Evolutionary conservation across 192 early-diverging fungal species (phyloP).

Genomic region (Thamnidium elegans): DNA sequence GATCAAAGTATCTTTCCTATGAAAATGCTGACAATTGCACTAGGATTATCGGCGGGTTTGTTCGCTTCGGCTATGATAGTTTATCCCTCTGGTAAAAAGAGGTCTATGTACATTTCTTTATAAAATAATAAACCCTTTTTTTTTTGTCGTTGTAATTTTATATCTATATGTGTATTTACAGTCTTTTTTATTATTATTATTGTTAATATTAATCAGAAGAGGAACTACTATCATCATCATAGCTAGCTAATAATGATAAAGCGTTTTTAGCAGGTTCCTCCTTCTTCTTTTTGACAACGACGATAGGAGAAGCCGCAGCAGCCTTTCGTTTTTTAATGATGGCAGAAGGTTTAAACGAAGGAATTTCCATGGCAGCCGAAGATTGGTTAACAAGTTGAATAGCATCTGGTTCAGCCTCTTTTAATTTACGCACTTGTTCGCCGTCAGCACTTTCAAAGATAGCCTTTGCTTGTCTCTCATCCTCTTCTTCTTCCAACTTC

Average conservation of each 20-base stretch:
- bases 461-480: slow-evolving; percentile 63
- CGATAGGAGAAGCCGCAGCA: not conserved
- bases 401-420: slow-evolving; percentile 30
- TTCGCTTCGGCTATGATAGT: slow-evolving; percentile 33
- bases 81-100: slow-evolving; percentile 25
- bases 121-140: slow-evolving; percentile 3
- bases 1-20: slow-evolving; percentile 15
- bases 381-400: slow-evolving; percentile 31
- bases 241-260: slow-evolving; percentile 18
- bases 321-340: slow-evolving; percentile 10
- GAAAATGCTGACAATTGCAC: slow-evolving; percentile 26
- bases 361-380: slow-evolving; percentile 5
- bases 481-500: slow-evolving; percentile 52
- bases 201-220: slow-evolving; percentile 9
- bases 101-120: slow-evolving; percentile 32
- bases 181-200: not conserved
- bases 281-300: slow-evolving; percentile 16
- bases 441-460: slow-evolving; percentile 69
- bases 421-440: slow-evolving; percentile 57
- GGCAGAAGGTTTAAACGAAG: slow-evolving; percentile 18
- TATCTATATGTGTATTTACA: not conserved
- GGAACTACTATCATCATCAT: slow-evolving; percentile 7
- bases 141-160: too few species aligned
- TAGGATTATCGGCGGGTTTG: slow-evolving; percentile 21
- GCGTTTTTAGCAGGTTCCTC: not conserved